phyloP scores from a whole-genome alignment of 2,329 filamentous ascomycete species.

The Ilyonectria robusta region DNA sequence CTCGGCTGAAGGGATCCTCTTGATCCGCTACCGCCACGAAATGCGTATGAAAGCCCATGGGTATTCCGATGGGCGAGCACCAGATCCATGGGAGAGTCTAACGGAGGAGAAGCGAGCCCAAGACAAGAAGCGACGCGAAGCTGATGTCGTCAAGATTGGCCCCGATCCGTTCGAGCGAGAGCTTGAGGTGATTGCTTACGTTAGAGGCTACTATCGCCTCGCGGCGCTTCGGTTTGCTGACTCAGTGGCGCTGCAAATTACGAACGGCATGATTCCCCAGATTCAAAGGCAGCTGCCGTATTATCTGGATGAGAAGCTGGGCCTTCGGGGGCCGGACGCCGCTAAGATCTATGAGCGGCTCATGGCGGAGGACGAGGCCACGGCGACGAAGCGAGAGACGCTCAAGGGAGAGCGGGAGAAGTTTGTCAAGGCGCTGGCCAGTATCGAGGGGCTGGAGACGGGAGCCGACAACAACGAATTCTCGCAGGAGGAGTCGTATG shows the following conservation, averaged over 20 bases:
- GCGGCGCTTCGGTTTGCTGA: constrained; percentile 77
- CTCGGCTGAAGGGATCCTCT: constrained; percentile 60
- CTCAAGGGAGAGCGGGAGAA: constrained; percentile 62
- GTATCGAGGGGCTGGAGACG: constrained; percentile 60
- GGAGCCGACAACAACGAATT: constrained; percentile 45
- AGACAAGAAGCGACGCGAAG: constrained; percentile 60
- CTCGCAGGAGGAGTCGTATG: constrained; percentile 34
- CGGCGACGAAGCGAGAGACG: constrained; percentile 57
- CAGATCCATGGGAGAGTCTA: constrained; percentile 60
- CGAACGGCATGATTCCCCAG: constrained; percentile 64
- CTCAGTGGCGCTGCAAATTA: constrained; percentile 61
- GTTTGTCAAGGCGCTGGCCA: constrained; percentile 61
- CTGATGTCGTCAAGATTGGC: constrained; percentile 64
- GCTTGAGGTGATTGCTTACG: constrained; percentile 72
- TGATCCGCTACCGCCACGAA: constrained; percentile 64
- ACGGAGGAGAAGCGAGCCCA: constrained; percentile 62
- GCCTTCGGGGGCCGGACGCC: constrained; percentile 52
- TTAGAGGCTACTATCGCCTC: constrained; percentile 79
- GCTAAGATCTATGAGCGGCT: constrained; percentile 55
- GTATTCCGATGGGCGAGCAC: constrained; percentile 47
- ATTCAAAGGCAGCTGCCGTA: constrained; percentile 57
- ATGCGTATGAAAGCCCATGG: constrained; percentile 61
- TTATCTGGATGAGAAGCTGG: constrained; percentile 62
- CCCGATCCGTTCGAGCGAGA: constrained; percentile 72
- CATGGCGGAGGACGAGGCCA: constrained; percentile 65